A percentile compares a stretch with the other conserved stretches of the same genome.
Conservation (phyloP, 148 eudicot genomes). For the Rhododendron griersonianum region DNA sequence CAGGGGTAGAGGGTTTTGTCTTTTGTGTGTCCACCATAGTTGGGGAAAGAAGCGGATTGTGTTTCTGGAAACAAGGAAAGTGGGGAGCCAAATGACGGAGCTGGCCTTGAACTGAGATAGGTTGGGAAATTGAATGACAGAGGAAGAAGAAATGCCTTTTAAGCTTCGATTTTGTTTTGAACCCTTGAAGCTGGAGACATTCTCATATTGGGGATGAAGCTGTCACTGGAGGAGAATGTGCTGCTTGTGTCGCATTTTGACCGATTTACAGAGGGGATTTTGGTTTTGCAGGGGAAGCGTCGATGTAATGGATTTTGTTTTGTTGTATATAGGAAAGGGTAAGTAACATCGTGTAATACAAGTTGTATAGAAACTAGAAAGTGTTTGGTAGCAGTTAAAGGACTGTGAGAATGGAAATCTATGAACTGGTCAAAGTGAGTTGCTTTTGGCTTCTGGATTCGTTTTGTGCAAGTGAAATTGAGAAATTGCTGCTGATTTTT, state of each 20-base stretch:
- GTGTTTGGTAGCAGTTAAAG: not conserved
- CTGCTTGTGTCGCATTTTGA: not conserved
- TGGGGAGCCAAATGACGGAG: slow-evolving; percentile 27
- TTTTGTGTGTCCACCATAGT: slow-evolving; percentile 14
- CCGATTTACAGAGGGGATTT: slow-evolving; percentile 10
- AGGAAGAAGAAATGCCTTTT: not conserved
- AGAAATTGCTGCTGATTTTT: slow-evolving; percentile 11
- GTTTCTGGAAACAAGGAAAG: not conserved
- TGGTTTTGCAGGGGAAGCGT: slow-evolving; percentile 27
- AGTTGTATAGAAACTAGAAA: slow-evolving; percentile 36
- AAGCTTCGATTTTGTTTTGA: not conserved
- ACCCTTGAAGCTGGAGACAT: not conserved
- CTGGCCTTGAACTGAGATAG: slow-evolving; percentile 33
- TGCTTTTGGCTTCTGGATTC: slow-evolving; percentile 9
- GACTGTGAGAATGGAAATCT: not conserved
- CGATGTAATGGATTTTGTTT: slow-evolving; percentile 13
- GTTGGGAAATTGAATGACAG: not conserved
- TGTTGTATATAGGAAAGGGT: slow-evolving; percentile 21
- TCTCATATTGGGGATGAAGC: not conserved
- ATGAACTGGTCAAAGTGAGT: not conserved
- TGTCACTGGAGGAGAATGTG: not conserved
- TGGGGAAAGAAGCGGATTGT: slow-evolving; percentile 8
- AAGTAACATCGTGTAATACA: slow-evolving; percentile 32
- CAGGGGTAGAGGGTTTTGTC: not conserved
- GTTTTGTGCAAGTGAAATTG: slow-evolving; percentile 18